Evolutionary conservation across 441 rosid species (phyloP), one percentile per base, ranked within the genome.

Genomic region (Omphalea diandra): DNA sequence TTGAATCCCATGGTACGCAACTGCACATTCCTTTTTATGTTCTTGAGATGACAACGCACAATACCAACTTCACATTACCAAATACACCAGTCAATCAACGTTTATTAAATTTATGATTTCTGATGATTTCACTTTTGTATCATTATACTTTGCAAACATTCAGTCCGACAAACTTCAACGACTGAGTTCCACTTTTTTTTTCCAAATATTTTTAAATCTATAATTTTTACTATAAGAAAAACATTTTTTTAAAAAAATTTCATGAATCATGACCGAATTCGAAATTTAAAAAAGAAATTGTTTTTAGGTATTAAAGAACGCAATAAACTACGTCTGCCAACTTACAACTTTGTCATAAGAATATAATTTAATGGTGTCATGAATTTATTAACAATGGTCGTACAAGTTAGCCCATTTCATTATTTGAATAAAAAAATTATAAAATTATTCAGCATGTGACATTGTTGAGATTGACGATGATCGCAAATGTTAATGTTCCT

Each of bases 111-210:
- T 18, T n/a, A 0, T 38, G 43, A 5, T 71, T 47, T 40, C 4
- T 8, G 11, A 0, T 31, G 40, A 15, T 72, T 53, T 65, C 4
- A 40, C 36, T 57, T 33, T 15, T 60, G 68, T 29, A 17, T 47
- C 10, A n/a, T n/a, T n/a, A 47, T 54, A 78, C 49, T 72, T 62
- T 26, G 50, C 69, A 67, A 70, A 74, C 78, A 71, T 74, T 62
- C 64, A 71, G 33, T 54, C 75, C 72, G 76, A 75, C 76, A 78
- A 32, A 9, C 27, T 33, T 47, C 67, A 27, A 58, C 24, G 3
- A 57, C 53, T 40, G 12, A 22, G 57, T 18, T 29, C 36, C 20
- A 20, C 68, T 15, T 44, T 12, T 1, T 15, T 44, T 44, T 4
- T 3, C 2, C 12, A 1, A 44, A 44, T 44, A 44, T 4, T 44